Evolutionary conservation across 2,329 filamentous ascomycete genomes (phyloP), one percentile per base, ranked within the genome.

Genomic region (Ophiostoma quercus): DNA sequence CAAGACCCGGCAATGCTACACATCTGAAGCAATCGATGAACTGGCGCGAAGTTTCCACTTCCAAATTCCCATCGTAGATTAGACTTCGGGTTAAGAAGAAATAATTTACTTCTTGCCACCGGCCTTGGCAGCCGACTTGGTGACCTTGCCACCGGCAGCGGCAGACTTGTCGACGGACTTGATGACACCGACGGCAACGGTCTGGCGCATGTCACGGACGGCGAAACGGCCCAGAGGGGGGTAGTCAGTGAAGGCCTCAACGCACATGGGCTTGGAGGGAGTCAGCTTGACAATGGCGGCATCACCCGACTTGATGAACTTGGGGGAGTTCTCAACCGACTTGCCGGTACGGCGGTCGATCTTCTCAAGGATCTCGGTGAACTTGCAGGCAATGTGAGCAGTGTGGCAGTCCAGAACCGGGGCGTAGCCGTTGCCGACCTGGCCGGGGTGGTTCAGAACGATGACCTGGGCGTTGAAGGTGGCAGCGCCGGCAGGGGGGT

Each of bases 291-390:
- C 95, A 86, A 99, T 99, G 84, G 94, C 94, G 77, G 95, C 94
- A 84, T 99, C 95, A 91, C 95, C 95, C 80, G 94, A 97, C 93
- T 99, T 99, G 92, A 99, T 94, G 90, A 97, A 98, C 91, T 99
- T 99, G 85, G 95, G 95, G 80, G 80, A 82, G 82, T 86, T 81
- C 86, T 99, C 95, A 80, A 92, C 88, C 77, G 94, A 92, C 90
- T 99, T 99, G 84, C 95, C 95, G 82, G 95, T 97, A 92, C 95
- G 95, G 85, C 95, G 94, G 84, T 99, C 95, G 80, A 99, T 99
- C 94, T 99, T 99, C 92, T 98, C 92, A 77, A 94, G 87, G 80
- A 99, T 90, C 92, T 98, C 95, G 79, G 92, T 84, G 90, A 99
- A 99, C 92, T 98, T 98, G 95, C 95, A 99, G 80, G 95, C 95